Conservation (phyloP, 768 basidiomycete species). For the Dacryopinax spathularia region DNA sequence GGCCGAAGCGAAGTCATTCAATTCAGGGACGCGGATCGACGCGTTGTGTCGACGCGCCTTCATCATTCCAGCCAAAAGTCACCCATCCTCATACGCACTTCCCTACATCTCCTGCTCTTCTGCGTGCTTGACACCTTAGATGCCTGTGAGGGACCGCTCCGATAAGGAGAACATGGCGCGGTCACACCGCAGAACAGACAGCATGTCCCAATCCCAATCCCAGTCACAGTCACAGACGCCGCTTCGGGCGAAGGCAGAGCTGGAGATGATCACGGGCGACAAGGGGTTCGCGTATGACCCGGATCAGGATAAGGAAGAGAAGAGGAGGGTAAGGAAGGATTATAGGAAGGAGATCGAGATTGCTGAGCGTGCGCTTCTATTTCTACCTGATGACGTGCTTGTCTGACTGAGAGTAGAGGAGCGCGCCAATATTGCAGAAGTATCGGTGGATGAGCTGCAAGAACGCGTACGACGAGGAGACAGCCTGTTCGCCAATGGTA, state of each 20-base stretch:
- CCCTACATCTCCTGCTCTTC: neutral
- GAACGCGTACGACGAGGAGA: neutral
- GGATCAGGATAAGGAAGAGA: constrained; percentile 70
- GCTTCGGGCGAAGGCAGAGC: neutral
- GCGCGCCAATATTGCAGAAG: neutral
- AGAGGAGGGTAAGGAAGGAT: constrained; percentile 54
- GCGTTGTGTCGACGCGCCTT: neutral
- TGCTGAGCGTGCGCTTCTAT: constrained; percentile 42
- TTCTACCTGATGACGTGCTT: neutral
- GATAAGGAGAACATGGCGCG: neutral
- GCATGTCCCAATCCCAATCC: neutral
- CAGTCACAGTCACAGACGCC: neutral
- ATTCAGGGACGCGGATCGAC: neutral
- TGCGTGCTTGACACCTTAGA: neutral
- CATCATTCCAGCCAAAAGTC: constrained; percentile 2
- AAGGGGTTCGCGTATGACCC: constrained; percentile 52
- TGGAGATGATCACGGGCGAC: constrained; percentile 5
- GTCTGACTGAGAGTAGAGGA: neutral
- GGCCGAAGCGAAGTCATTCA: too few relatives aligned
- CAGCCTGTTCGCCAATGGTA: constrained; percentile 49
- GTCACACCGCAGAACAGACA: neutral
- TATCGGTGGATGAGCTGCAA: neutral
- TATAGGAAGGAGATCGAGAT: constrained; percentile 54
- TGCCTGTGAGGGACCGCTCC: neutral
- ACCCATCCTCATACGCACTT: neutral